Evolutionary conservation across 2,329 filamentous ascomycete genomes (phyloP).

Genomic region (Calonectria hawksworthii): DNA sequence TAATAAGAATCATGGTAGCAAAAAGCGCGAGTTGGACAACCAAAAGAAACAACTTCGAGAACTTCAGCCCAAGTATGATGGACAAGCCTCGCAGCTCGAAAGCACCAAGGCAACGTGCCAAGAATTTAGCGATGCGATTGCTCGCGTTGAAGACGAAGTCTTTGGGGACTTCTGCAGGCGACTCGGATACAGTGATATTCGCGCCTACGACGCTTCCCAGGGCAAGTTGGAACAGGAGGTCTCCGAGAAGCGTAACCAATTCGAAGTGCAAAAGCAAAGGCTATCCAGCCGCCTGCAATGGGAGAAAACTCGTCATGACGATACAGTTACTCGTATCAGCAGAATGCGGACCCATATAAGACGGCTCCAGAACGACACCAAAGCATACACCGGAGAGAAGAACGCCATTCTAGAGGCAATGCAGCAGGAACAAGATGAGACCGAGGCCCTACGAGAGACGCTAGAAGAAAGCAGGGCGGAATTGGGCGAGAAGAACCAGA

Average conservation of each 20-base stretch:
- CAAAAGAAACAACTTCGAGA: conserved; percentile 81
- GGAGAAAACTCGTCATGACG: conserved; percentile 66
- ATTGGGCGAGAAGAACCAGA: conserved; percentile 78
- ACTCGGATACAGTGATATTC: conserved; percentile 89
- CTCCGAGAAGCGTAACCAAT: conserved; percentile 87
- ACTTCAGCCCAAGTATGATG: conserved; percentile 81
- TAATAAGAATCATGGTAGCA: conserved; percentile 86
- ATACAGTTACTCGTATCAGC: conserved; percentile 77
- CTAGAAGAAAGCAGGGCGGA: conserved; percentile 78
- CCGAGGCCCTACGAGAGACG: conserved; percentile 81
- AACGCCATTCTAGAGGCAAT: conserved; percentile 80
- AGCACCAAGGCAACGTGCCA: conserved; percentile 65
- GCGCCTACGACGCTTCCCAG: conserved; percentile 93
- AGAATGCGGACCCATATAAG: conserved; percentile 76
- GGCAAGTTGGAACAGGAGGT: conserved; percentile 93
- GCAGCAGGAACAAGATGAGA: conserved; percentile 79
- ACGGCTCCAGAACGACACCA: conserved; percentile 77
- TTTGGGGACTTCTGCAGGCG: conserved; percentile 89
- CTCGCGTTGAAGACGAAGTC: conserved; percentile 87
- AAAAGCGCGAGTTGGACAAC: conserved; percentile 84
- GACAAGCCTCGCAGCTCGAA: conserved; percentile 78
- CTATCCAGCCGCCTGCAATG: conserved; percentile 74
- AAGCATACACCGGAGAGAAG: conserved; percentile 79
- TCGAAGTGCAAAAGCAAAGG: conserved; percentile 85
- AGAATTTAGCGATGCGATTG: conserved; percentile 74